Conservation (phyloP, 2,329 filamentous ascomycete genomes). For the Aspergillus uvarum region DNA sequence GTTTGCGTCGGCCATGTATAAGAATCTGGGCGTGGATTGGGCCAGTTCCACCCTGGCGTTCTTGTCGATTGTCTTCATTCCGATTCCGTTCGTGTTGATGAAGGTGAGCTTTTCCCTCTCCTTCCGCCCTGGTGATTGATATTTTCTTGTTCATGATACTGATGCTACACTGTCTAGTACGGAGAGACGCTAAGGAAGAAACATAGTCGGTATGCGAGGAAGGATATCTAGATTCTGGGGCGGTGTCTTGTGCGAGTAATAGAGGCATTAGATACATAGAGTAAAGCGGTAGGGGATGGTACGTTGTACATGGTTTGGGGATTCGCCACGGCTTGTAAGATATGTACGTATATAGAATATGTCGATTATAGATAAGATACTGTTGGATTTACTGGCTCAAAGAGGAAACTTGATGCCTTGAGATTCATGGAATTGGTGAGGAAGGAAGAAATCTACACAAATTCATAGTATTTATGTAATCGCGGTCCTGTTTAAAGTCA, state of each 20-base stretch:
- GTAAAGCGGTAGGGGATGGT: too few relatives aligned
- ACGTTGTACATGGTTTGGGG: too few relatives aligned
- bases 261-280: too few relatives aligned
- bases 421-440: too few relatives aligned
- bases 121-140: not conserved
- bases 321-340: too few relatives aligned
- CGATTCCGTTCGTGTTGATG: slow-evolving; percentile 3
- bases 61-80: not conserved
- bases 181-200: slow-evolving; percentile 2
- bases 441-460: too few relatives aligned
- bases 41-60: slow-evolving; percentile 7
- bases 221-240: not conserved
- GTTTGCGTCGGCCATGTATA: slow-evolving; percentile 30
- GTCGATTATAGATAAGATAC: too few relatives aligned
- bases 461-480: too few relatives aligned
- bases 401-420: too few relatives aligned
- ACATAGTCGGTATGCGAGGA: slow-evolving; percentile 1
- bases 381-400: too few relatives aligned
- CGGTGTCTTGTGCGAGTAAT: not conserved
- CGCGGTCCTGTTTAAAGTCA: too few relatives aligned
- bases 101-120: not conserved
- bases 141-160: not conserved
- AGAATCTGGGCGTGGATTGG: slow-evolving; percentile 21
- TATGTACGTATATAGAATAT: too few relatives aligned
- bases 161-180: not conserved